Evolutionary conservation across 2,329 filamentous ascomycete species (phyloP).

Genomic region (Periconia macrospinosa): DNA sequence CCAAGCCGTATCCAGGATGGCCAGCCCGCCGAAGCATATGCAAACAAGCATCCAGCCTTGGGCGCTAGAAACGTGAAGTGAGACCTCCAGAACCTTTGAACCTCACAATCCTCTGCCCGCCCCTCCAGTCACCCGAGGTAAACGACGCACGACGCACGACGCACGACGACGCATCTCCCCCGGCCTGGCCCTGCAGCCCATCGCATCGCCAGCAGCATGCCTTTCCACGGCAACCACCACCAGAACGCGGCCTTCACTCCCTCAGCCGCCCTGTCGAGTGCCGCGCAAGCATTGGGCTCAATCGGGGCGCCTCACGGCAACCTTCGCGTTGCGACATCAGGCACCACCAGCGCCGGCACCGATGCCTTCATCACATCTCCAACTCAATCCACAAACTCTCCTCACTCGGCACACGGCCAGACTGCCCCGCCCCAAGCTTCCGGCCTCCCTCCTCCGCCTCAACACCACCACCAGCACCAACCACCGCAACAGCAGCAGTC

Average conservation of each 20-base stretch:
- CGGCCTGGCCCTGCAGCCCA: too few species aligned
- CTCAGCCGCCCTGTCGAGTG: constrained; percentile 49
- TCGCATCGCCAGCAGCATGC: constrained; percentile 30
- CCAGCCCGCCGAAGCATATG: too few species aligned
- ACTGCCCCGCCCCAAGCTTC: constrained; percentile 35
- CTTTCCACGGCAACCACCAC: constrained; percentile 41
- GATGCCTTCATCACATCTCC: constrained; percentile 43
- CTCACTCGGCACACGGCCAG: constrained; percentile 17
- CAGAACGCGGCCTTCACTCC: constrained; percentile 36
- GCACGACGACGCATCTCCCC: too few species aligned
- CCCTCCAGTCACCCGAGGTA: too few species aligned
- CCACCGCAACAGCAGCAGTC: constrained; percentile 22
- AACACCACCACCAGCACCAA: constrained; percentile 11
- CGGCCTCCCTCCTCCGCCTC: constrained; percentile 11
- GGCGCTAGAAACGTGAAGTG: too few species aligned
- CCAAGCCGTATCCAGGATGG: too few species aligned
- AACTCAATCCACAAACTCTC: constrained; percentile 2
- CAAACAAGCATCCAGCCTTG: too few species aligned
- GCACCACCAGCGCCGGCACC: constrained; percentile 47
- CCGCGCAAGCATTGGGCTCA: constrained; percentile 50
- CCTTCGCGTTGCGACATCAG: constrained; percentile 42
- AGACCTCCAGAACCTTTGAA: too few species aligned
- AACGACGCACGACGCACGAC: too few species aligned
- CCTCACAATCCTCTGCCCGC: too few species aligned
- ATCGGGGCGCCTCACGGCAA: constrained; percentile 50